Evolutionary conservation across 176 grass and related monocot genomes (phyloP).

Genomic region (Oryza glumipatula): DNA sequence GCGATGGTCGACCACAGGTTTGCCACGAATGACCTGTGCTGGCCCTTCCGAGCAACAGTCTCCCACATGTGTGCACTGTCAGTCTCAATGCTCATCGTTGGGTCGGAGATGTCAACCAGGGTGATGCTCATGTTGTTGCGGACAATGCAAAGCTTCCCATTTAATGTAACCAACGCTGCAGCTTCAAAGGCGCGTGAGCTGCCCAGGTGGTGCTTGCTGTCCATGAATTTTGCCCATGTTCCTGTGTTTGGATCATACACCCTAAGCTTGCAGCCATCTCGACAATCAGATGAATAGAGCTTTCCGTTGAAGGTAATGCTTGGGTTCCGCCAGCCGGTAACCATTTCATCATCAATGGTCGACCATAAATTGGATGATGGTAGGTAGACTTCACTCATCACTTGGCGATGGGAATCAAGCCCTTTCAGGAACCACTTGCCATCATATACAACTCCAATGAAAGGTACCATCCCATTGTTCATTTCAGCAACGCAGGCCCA

Average conservation of each 20-base stretch:
- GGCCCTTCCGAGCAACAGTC: slow-evolving; percentile 57
- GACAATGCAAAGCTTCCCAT: slow-evolving; percentile 77
- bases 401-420: slow-evolving; percentile 67
- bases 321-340: slow-evolving; percentile 81
- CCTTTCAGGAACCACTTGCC: slow-evolving; percentile 87
- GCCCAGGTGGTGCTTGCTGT: slow-evolving; percentile 78
- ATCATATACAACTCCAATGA: slow-evolving; percentile 84
- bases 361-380: slow-evolving; percentile 65
- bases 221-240: slow-evolving; percentile 73
- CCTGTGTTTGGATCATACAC: slow-evolving; percentile 67
- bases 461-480: slow-evolving; percentile 86
- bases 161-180: slow-evolving; percentile 72
- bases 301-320: slow-evolving; percentile 72
- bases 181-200: slow-evolving; percentile 77
- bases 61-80: slow-evolving; percentile 71
- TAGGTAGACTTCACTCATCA: slow-evolving; percentile 65
- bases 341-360: slow-evolving; percentile 65
- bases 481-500: slow-evolving; percentile 79
- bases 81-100: slow-evolving; percentile 53
- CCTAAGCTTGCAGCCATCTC: slow-evolving; percentile 82
- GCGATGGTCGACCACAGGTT: slow-evolving; percentile 81
- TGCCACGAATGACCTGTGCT: slow-evolving; percentile 68
- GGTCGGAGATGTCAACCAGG: slow-evolving; percentile 62
- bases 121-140: slow-evolving; percentile 93
- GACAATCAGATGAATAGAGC: slow-evolving; percentile 74